A percentile compares a stretch with the other conserved stretches of the same genome.
phyloP scores from a whole-genome alignment of 2,329 filamentous ascomycete species.

The Curvularia spicifera region DNA sequence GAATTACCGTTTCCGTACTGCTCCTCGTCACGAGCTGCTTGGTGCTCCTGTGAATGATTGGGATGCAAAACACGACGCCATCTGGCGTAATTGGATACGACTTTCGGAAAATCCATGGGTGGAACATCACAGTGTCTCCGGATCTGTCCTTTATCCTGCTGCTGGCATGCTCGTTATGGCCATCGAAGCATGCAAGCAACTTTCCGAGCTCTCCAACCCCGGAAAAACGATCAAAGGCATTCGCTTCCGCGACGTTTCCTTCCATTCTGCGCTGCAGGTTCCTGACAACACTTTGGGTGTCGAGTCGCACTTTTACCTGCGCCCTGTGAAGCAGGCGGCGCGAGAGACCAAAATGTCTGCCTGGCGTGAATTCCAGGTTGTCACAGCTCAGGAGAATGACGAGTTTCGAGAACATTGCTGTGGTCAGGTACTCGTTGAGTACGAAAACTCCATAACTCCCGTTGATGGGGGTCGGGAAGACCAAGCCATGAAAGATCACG shows the following conservation, averaged over 20 bases:
- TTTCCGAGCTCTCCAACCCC: background rate
- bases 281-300: background rate
- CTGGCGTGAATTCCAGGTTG: background rate
- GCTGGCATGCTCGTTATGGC: slow-evolving; percentile 18
- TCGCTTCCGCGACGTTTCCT: background rate
- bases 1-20: slow-evolving; percentile 8
- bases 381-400: background rate
- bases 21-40: slow-evolving; percentile 16
- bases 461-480: background rate
- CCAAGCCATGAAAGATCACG: background rate
- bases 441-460: background rate
- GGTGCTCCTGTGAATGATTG: slow-evolving; percentile 26
- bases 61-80: slow-evolving; percentile 28
- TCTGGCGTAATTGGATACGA: slow-evolving; percentile 56
- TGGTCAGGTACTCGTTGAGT: background rate
- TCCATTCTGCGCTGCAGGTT: background rate
- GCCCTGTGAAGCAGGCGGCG: background rate
- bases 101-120: slow-evolving; percentile 24
- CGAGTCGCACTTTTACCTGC: background rate
- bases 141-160: slow-evolving; percentile 31
- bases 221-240: background rate
- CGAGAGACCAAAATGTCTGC: background rate
- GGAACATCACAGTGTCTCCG: slow-evolving; percentile 28
- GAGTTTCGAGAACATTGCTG: background rate
- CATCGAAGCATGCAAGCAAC: background rate